A percentile compares a stretch with the other conserved stretches of the same genome.
Evolutionary conservation across 371 early-diverging fungal genomes (phyloP).

Genomic region (Mucor velutinosus): DNA sequence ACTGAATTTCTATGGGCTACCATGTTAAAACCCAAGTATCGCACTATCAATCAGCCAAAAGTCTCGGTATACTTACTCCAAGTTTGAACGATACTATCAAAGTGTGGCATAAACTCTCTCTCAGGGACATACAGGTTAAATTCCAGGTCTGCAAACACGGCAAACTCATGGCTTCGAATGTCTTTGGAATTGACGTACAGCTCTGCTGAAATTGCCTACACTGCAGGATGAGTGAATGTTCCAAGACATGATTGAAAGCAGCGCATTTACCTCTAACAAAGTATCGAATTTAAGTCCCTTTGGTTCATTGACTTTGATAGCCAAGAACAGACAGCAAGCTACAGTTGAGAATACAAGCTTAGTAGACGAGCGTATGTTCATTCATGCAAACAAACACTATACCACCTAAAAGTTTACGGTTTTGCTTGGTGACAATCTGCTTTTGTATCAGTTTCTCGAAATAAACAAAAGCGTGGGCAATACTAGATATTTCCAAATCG

Average conservation of each 20-base stretch:
- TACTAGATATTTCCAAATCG: conserved; percentile 88
- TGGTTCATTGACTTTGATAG: conserved; percentile 87
- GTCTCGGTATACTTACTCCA: background rate
- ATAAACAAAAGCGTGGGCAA: conserved; percentile 88
- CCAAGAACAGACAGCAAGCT: conserved; percentile 78
- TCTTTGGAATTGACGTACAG: conserved; percentile 78
- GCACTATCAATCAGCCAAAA: background rate
- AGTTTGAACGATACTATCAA: conserved; percentile 65
- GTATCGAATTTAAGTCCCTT: conserved; percentile 54
- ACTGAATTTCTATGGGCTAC: background rate
- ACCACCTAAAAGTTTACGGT: conserved; percentile 11
- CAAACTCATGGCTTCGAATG: conserved; percentile 79
- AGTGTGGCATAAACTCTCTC: conserved; percentile 84
- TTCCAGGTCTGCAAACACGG: conserved; percentile 80
- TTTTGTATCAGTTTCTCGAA: conserved; percentile 90
- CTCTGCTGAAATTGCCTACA: conserved; percentile 34
- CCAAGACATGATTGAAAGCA: background rate
- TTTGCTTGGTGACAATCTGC: conserved; percentile 22
- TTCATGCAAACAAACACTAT: background rate
- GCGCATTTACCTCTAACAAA: conserved; percentile 20
- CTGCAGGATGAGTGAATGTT: background rate
- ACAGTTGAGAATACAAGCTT: conserved; percentile 57
- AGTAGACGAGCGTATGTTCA: background rate
- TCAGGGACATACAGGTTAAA: conserved; percentile 81
- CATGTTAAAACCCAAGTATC: background rate